These are phyloP conservation scores for Jacaranda copaia DNA, from an alignment of 257 asterid genomes.

Conservation along the genomic window DNA sequence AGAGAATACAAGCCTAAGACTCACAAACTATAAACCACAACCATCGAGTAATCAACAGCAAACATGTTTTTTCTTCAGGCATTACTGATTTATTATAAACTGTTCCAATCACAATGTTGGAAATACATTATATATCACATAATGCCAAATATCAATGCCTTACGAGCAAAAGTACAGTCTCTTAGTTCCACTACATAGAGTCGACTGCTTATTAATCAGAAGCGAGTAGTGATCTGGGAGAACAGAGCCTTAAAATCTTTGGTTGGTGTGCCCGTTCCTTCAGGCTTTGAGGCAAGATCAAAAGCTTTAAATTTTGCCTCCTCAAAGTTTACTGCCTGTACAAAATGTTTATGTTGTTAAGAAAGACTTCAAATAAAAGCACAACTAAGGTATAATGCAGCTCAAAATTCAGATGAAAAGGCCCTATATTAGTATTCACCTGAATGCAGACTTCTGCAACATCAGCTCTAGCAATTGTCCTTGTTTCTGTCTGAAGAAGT, in stretches of 20 bases:
- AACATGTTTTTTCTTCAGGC: background rate
- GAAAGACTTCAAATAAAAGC: constrained; percentile 5
- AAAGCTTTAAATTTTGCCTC: constrained; percentile 85
- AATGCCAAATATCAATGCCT: background rate
- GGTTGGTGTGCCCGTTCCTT: constrained; percentile 83
- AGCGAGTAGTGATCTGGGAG: constrained; percentile 66
- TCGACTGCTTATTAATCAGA: constrained; percentile 47
- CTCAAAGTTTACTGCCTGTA: constrained; percentile 81
- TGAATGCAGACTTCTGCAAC: constrained; percentile 95
- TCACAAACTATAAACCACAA: background rate
- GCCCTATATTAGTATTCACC: constrained; percentile 45
- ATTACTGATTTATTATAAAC: background rate
- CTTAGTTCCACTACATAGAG: background rate
- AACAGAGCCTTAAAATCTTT: constrained; percentile 88
- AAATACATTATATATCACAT: background rate
- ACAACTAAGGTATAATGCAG: constrained; percentile 1
- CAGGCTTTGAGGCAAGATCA: constrained; percentile 90
- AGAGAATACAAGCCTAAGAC: background rate
- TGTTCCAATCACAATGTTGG: background rate
- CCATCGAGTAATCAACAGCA: background rate
- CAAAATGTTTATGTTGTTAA: constrained; percentile 20
- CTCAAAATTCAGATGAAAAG: background rate
- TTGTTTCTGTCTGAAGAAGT: constrained; percentile 84
- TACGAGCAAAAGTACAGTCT: background rate
- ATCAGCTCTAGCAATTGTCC: constrained; percentile 77